A percentile compares a stretch with the other conserved stretches of the same genome.
phyloP scores from a whole-genome alignment of 495 filamentous ascomycete genomes.

The Hypoxylon intermedium region DNA sequence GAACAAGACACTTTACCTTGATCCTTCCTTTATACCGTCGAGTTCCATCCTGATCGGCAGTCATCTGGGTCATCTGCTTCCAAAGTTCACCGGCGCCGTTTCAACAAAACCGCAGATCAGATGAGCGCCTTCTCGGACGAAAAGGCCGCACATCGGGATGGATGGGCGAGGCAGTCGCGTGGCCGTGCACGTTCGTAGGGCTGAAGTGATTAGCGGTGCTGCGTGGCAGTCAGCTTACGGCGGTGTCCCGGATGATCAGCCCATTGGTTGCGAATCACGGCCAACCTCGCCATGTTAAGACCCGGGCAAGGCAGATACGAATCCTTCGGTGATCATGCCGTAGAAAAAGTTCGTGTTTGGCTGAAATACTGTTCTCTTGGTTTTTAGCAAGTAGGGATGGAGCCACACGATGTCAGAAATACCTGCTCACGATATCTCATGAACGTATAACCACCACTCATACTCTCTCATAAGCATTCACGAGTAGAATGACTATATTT shows the following conservation, averaged over 20 bases:
- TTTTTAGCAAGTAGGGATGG: too few species aligned
- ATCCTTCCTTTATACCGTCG: constrained; percentile 16
- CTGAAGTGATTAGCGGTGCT: constrained; percentile 1
- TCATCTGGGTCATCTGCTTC: not conserved
- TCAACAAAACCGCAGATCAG: not conserved
- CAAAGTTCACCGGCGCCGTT: constrained; percentile 10
- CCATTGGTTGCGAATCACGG: constrained; percentile 22
- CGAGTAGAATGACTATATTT: too few species aligned
- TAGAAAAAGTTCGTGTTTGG: constrained; percentile 5
- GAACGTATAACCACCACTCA: too few species aligned
- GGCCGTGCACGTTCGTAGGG: constrained; percentile 5
- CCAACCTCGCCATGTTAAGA: not conserved
- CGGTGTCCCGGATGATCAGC: not conserved
- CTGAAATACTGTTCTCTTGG: constrained; percentile 3
- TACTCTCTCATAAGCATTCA: too few species aligned
- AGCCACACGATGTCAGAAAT: too few species aligned
- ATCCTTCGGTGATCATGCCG: not conserved
- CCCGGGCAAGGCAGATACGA: not conserved
- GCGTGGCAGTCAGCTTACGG: constrained; percentile 25
- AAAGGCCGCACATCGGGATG: not conserved
- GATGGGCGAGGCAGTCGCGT: constrained; percentile 7
- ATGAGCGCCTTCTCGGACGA: not conserved
- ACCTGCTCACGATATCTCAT: too few species aligned
- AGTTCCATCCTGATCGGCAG: constrained; percentile 8
- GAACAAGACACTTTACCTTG: not conserved